Evolutionary conservation across 1,284 basidiomycete species (phyloP).

Genomic region (Trametes pubescens): DNA sequence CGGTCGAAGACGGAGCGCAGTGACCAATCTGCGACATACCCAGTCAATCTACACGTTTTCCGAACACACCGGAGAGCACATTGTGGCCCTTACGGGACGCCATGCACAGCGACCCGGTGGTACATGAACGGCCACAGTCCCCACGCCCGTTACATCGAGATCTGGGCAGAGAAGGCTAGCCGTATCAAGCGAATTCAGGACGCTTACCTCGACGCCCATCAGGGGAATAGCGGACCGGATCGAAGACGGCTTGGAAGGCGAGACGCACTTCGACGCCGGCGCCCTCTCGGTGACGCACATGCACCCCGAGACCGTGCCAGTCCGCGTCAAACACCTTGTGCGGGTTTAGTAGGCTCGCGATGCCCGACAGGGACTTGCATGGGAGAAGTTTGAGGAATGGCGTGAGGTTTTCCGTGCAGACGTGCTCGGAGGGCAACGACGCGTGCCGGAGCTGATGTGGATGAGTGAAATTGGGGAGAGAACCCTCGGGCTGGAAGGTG

Average conservation of each 20-base stretch:
- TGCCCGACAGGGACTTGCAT: slow-evolving; percentile 90
- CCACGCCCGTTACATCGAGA: background rate
- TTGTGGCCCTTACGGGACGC: background rate
- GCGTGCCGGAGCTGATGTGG: slow-evolving; percentile 75
- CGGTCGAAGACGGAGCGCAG: slow-evolving; percentile 79
- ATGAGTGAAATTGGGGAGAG: slow-evolving; percentile 58
- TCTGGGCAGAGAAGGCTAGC: slow-evolving; percentile 8
- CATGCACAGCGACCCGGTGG: background rate
- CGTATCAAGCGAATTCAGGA: slow-evolving; percentile 3
- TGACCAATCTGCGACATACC: slow-evolving; percentile 71
- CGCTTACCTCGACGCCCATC: slow-evolving; percentile 64
- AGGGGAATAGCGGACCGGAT: slow-evolving; percentile 70
- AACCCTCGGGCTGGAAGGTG: slow-evolving; percentile 67
- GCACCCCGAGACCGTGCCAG: slow-evolving; percentile 88
- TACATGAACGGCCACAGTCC: background rate
- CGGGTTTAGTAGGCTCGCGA: slow-evolving; percentile 87
- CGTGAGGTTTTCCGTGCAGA: slow-evolving; percentile 97
- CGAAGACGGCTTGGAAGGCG: slow-evolving; percentile 84
- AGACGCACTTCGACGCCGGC: slow-evolving; percentile 72
- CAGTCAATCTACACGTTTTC: slow-evolving; percentile 14
- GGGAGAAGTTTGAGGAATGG: slow-evolving; percentile 96
- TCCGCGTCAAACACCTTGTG: slow-evolving; percentile 88
- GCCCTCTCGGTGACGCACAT: slow-evolving; percentile 67
- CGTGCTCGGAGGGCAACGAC: slow-evolving; percentile 80
- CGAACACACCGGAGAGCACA: slow-evolving; percentile 17